Evolutionary conservation across 306 rosid genomes (phyloP).

Genomic region (Alnus glutinosa): DNA sequence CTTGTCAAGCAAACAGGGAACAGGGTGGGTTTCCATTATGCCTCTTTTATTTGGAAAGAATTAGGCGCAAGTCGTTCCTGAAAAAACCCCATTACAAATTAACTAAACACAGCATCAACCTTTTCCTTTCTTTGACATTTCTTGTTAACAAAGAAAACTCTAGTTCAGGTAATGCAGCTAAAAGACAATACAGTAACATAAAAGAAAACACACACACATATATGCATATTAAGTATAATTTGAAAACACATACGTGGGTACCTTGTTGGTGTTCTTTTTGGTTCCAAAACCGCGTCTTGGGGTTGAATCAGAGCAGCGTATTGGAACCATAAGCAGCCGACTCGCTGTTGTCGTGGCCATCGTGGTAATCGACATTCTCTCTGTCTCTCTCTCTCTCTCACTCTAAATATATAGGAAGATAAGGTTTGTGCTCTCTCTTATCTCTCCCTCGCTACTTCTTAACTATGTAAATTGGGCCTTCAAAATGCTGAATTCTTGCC

Average conservation of each 20-base stretch:
- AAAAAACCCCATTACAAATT: not conserved
- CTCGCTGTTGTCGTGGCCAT: slow-evolving; percentile 29
- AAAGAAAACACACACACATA: not conserved
- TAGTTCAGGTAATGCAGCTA: not conserved
- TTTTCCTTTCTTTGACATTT: too few species aligned
- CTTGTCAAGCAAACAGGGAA: not conserved
- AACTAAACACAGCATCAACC: not conserved
- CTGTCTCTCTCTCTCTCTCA: not conserved
- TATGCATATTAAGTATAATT: not conserved
- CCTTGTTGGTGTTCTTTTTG: slow-evolving; percentile 37
- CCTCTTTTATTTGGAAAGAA: not conserved
- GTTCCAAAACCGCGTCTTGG: slow-evolving; percentile 63
- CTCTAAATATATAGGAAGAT: not conserved
- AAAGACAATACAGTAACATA: not conserved
- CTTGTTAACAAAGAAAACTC: not conserved
- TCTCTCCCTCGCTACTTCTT: too few species aligned
- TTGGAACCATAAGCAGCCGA: slow-evolving; percentile 32
- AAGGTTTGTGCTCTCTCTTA: not conserved
- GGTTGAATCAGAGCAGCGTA: slow-evolving; percentile 54
- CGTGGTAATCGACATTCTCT: slow-evolving; percentile 11
- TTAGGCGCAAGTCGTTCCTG: not conserved
- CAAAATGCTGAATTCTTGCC: not conserved
- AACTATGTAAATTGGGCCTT: too few species aligned
- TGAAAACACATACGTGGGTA: slow-evolving; percentile 5
- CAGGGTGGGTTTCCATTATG: not conserved